phyloP scores from a whole-genome alignment of 164 flowering plant genomes.

The Stephania yunnanensis region DNA sequence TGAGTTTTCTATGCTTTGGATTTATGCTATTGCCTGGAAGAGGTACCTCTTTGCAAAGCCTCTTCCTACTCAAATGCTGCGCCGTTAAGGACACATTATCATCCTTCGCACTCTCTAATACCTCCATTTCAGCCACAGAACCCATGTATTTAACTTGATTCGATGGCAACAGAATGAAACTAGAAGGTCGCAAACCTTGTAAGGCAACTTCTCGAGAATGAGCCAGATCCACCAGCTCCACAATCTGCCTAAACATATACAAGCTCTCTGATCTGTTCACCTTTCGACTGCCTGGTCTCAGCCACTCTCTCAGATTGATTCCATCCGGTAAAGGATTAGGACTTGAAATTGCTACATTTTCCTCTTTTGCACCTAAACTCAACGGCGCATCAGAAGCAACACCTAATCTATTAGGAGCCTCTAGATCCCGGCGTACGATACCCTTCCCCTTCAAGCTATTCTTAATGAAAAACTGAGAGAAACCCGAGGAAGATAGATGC shows the following conservation, averaged over 20 bases:
- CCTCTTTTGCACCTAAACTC: slow-evolving; percentile 20
- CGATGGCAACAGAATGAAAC: slow-evolving; percentile 52
- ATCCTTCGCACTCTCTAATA: slow-evolving; percentile 17
- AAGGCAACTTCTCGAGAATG: slow-evolving; percentile 63
- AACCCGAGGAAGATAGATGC: slow-evolving; percentile 63
- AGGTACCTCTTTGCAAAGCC: slow-evolving; percentile 25
- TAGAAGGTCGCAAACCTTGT: slow-evolving; percentile 62
- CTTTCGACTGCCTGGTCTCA: slow-evolving; percentile 34
- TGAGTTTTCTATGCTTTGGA: slow-evolving; percentile 46
- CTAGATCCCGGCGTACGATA: slow-evolving; percentile 31
- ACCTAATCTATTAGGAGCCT: slow-evolving; percentile 23
- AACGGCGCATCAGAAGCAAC: slow-evolving; percentile 28
- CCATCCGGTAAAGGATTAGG: slow-evolving; percentile 29
- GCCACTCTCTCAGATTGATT: slow-evolving; percentile 63
- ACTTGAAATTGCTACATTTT: slow-evolving; percentile 14
- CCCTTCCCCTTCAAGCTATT: slow-evolving; percentile 76
- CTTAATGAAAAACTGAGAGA: slow-evolving; percentile 67
- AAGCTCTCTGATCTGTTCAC: slow-evolving; percentile 47
- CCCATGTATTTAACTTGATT: slow-evolving; percentile 56
- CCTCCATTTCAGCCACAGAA: slow-evolving; percentile 25
- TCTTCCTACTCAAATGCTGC: slow-evolving; percentile 30
- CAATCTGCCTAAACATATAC: slow-evolving; percentile 58
- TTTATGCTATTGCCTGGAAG: slow-evolving; percentile 14
- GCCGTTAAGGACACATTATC: slow-evolving; percentile 19
- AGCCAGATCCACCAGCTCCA: slow-evolving; percentile 53